phyloP scores from a whole-genome alignment of 2,329 filamentous ascomycete genomes.

The Alternaria consortialis region DNA sequence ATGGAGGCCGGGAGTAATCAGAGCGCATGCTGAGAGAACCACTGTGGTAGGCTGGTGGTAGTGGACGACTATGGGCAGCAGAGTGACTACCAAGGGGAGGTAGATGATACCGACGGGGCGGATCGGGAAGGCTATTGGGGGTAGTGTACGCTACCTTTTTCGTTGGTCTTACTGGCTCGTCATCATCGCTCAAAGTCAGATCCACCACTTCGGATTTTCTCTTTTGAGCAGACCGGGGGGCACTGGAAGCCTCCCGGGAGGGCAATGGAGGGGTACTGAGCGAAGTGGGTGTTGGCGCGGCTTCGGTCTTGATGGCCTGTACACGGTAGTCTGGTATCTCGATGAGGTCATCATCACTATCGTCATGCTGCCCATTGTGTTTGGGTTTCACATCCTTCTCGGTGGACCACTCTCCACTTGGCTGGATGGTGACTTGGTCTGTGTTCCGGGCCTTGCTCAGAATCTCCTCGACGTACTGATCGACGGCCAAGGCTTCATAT shows the following conservation, averaged over 20 bases:
- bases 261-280: slow-evolving; percentile 57
- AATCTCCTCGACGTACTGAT: slow-evolving; percentile 93
- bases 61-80: slow-evolving; percentile 30
- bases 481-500: slow-evolving; percentile 84
- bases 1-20: slow-evolving; percentile 33
- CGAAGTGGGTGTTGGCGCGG: slow-evolving; percentile 47
- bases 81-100: slow-evolving; percentile 27
- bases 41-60: slow-evolving; percentile 23
- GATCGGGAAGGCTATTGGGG: slow-evolving; percentile 48
- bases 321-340: slow-evolving; percentile 55
- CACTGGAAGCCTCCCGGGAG: slow-evolving; percentile 54
- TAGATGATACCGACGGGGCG: slow-evolving; percentile 41
- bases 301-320: slow-evolving; percentile 53
- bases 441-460: slow-evolving; percentile 74
- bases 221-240: slow-evolving; percentile 52
- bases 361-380: slow-evolving; percentile 51
- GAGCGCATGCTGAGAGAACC: slow-evolving; percentile 25
- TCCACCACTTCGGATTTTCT: slow-evolving; percentile 59
- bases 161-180: slow-evolving; percentile 52
- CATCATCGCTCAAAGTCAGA: slow-evolving; percentile 59
- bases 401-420: slow-evolving; percentile 79
- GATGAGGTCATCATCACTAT: slow-evolving; percentile 57
- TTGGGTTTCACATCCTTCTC: slow-evolving; percentile 51
- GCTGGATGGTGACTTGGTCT: slow-evolving; percentile 90
- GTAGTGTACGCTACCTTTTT: slow-evolving; percentile 55